Conservation (phyloP, 73 alveolate species). For the Paramecium pentaurelia region DNA sequence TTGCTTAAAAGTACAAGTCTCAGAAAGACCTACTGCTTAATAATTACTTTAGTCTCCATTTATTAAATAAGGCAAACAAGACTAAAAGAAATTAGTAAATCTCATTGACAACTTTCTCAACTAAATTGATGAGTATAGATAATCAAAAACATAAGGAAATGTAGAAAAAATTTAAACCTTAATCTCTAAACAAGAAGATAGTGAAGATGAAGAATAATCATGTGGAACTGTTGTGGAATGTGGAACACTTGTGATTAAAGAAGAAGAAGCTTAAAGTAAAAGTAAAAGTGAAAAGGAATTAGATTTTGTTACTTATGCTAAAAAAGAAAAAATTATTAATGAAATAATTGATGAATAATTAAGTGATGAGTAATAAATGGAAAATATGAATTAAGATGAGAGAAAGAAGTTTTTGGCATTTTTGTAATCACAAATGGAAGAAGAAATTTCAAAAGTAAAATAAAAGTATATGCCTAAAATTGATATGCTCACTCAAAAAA, state of each 20-base stretch:
- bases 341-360: not conserved
- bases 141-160: not conserved
- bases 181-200: not conserved
- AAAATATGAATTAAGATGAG: constrained; percentile 14
- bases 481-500: not conserved
- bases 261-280: not conserved
- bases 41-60: constrained; percentile 90
- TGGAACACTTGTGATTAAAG: constrained; percentile 25
- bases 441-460: not conserved
- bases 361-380: constrained; percentile 28
- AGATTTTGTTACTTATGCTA: constrained; percentile 45
- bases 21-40: constrained; percentile 93
- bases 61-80: constrained; percentile 37
- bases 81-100: constrained; percentile 1
- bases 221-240: constrained; percentile 49
- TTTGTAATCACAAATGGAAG: constrained; percentile 13
- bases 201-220: constrained; percentile 26
- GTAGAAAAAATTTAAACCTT: not conserved
- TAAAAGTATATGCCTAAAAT: constrained; percentile 26
- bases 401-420: constrained; percentile 33
- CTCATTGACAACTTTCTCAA: not conserved
- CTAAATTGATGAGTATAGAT: not conserved
- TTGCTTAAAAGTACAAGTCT: constrained; percentile 89
- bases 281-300: not conserved
- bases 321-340: not conserved